Base-by-base conservation (phyloP, 2,329 filamentous ascomycete genomes). In the Knufia petricola region DNA sequence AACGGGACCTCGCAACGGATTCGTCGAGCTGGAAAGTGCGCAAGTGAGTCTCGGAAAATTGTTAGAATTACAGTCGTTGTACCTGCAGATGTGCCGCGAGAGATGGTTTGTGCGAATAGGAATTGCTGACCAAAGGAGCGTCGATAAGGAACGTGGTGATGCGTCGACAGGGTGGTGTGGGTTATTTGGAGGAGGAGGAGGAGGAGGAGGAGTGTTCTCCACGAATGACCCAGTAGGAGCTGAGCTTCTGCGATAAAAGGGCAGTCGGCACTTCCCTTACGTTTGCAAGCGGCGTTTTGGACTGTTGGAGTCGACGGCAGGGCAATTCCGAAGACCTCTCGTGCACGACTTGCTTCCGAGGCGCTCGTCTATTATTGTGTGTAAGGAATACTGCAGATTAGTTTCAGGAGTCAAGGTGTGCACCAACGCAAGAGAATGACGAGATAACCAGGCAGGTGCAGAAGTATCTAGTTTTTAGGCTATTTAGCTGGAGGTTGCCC, bases 111-210 rank as follows among this genome's bases (percentile, higher is more conserved):
- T 44, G 41, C 24, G 28, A 19, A 19, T 15, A 26, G 19, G 2
- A 24, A 8, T 13, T 26, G 39, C 26, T 32, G 24, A 21, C 28
- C 24, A 38, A 39, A 39, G 19, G 44, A 47, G 26, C 24, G 44
- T 38, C 44, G 23, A 47, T 21, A 38, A 39, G 34, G 44, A 47
- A 38, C 32, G 44, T 47, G 44, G 32, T 37, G 30, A 39, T 7
- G 44, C 26, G 28, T n/a, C 28, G 34, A 34, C 32, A n/a, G 8
- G 32, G n/a, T 47, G 44, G 23, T 39, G 44, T 38, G 34, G 32
- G 17, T 47, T 19, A 47, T 47, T 39, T 39, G 44, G n/a, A 31
- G 23, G 41, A 45, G 24, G 26, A 32, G 4, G 24, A 32, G n/a
- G n/a, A 31, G 23, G 41, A 45, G 24, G 26, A 32, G 4, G 24